Conservation (phyloP, 768 basidiomycete genomes). For the Cystobasidium tubakii region DNA sequence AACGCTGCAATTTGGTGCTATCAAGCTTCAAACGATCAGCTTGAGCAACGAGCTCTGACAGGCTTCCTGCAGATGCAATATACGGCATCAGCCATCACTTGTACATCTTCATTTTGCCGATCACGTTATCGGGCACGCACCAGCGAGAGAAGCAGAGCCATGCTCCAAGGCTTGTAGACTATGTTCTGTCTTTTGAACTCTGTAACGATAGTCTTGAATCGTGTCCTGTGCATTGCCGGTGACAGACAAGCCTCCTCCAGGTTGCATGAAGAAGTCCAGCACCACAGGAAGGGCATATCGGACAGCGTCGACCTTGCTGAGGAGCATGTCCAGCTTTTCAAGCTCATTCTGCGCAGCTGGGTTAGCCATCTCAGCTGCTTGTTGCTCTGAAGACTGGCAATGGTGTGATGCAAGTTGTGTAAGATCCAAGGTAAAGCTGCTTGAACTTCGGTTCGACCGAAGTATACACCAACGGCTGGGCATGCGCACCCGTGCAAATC, state of each 20-base stretch:
- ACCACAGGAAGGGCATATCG: slow-evolving; percentile 26
- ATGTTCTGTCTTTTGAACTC: neutral
- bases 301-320: slow-evolving; percentile 33
- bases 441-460: neutral
- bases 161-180: slow-evolving; percentile 4
- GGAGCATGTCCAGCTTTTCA: slow-evolving; percentile 28
- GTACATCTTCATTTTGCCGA: neutral
- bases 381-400: neutral
- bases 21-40: neutral
- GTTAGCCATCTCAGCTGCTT: neutral
- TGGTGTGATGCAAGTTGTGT: too few species aligned
- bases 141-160: neutral
- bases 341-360: slow-evolving; percentile 19
- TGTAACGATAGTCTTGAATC: neutral
- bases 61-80: neutral
- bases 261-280: neutral
- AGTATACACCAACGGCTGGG: neutral
- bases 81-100: neutral
- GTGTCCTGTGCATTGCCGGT: neutral
- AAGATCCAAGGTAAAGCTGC: neutral
- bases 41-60: neutral
- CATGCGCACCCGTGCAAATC: too few species aligned
- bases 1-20: neutral
- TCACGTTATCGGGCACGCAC: neutral
- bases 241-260: neutral